phyloP scores from a whole-genome alignment of 805 yeast species.

The Metschnikowia anglica region DNA sequence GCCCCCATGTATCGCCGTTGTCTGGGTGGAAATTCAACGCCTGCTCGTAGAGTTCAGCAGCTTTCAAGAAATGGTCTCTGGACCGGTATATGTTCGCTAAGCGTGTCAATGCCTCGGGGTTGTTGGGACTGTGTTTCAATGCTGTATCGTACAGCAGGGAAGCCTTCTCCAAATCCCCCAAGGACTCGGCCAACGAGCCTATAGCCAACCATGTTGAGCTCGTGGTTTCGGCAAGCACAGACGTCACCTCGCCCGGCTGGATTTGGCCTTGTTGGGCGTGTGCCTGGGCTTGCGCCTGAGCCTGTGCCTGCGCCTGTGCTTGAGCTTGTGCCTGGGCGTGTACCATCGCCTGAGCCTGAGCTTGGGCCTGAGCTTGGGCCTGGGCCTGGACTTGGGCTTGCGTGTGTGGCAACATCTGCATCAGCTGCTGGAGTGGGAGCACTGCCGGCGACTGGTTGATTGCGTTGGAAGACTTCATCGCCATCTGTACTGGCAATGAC shows the following conservation, averaged over 20 bases:
- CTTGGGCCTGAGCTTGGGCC: constrained; percentile 14
- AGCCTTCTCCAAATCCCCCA: constrained; percentile 88
- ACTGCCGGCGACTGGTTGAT: constrained; percentile 15
- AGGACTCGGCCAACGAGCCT: constrained; percentile 83
- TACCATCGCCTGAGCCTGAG: constrained; percentile 13
- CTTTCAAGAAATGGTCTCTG: constrained; percentile 87
- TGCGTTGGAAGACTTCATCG: constrained; percentile 20
- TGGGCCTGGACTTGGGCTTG: constrained; percentile 17
- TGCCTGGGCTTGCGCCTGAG: constrained; percentile 16
- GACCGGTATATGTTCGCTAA: constrained; percentile 87
- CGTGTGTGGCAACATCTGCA: constrained; percentile 22
- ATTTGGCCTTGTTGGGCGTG: constrained; percentile 17
- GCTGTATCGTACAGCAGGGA: constrained; percentile 86
- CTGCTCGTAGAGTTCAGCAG: constrained; percentile 90
- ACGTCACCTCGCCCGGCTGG: constrained; percentile 16
- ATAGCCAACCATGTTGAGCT: constrained; percentile 87
- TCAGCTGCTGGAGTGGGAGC: constrained; percentile 20
- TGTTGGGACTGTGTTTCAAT: constrained; percentile 79
- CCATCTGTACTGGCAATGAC: constrained; percentile 24
- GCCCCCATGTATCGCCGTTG: constrained; percentile 96
- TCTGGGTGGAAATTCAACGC: constrained; percentile 80
- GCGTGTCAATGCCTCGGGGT: constrained; percentile 79
- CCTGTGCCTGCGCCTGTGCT: constrained; percentile 16
- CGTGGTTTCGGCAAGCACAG: constrained; percentile 48
- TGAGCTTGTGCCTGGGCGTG: constrained; percentile 11